Evolutionary conservation across 2,329 filamentous ascomycete genomes (phyloP), one percentile per base, ranked within the genome.

Genomic region (Cladosporium cucumerinum): DNA sequence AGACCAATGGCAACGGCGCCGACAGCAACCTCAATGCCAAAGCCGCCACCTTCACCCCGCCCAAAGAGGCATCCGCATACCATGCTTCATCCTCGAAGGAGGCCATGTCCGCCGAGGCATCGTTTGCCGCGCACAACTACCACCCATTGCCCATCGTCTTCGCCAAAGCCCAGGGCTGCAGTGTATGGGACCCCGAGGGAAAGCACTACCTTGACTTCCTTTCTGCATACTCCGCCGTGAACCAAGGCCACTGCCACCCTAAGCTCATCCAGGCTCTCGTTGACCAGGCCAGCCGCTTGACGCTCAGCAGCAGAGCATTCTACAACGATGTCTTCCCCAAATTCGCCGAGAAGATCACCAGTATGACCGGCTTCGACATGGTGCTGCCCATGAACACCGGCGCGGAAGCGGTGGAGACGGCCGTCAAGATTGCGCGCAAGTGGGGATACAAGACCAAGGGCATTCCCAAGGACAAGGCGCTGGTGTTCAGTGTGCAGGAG

Each of bases 371-470:
- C 67, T 98, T 96, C 77, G 94, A 98, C 79, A 97, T 97, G 94
- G 92, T 97, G 36, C 81, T 98, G 78, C 94, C 94, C 69, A 97
- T 98, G 93, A 97, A 97, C 83, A 98, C 94, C 1, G 94, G 94
- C 66, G 94, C 94, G 25, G 94, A 98, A 81, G 94, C 94, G 10
- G 93, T 97, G 39, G 94, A 98, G 84, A 97, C 94, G 0, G 93
- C 90, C 14, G 88, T 98, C 81, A 98, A 98, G 85, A 88, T 98
- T 79, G 94, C 94, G 66, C 86, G 94, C 70, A 98, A 98, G 81
- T 98, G 94, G 94, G 93, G 93, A 5, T 97, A 97, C 85, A 97
- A 97, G 82, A 88, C 91, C 76, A 97, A 98, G 85, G 88, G 89
- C 25, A 94, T 98, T 68, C 88, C 92, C 6, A 83, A 91, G 77